Conservation (phyloP, 2,329 filamentous ascomycete species). For the Colletotrichum liaoningense region DNA sequence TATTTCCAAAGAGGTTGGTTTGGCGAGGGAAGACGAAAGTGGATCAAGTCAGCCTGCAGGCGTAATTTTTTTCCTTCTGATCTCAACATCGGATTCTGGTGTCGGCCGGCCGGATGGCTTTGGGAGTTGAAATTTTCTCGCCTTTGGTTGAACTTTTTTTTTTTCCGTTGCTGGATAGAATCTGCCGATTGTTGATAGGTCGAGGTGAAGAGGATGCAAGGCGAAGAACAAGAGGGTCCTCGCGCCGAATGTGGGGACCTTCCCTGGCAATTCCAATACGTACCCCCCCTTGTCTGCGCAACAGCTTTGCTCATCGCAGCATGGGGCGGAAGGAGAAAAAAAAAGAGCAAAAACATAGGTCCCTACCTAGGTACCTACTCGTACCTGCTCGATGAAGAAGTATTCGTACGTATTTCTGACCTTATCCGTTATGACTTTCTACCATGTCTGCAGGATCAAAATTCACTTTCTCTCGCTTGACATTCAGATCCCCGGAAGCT, state of each 20-base stretch:
- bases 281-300: conserved; percentile 11
- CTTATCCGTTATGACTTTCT: neutral
- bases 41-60: neutral
- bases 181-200: conserved; percentile 30
- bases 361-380: too few species aligned
- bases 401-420: neutral
- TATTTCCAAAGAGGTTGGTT: conserved; percentile 24
- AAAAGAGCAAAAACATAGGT: neutral
- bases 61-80: neutral
- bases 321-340: neutral
- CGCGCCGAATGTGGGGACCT: conserved; percentile 23
- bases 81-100: neutral
- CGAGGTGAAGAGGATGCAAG: conserved; percentile 19
- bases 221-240: conserved; percentile 29
- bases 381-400: neutral
- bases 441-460: neutral
- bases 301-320: conserved; percentile 3
- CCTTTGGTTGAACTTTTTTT: neutral
- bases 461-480: neutral
- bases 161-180: neutral
- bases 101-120: neutral
- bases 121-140: neutral
- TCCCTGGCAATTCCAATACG: conserved; percentile 16
- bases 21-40: conserved; percentile 15
- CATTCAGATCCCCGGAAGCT: neutral